Conservation (phyloP, 345 rosid species). For the Aquilaria malaccensis region DNA sequence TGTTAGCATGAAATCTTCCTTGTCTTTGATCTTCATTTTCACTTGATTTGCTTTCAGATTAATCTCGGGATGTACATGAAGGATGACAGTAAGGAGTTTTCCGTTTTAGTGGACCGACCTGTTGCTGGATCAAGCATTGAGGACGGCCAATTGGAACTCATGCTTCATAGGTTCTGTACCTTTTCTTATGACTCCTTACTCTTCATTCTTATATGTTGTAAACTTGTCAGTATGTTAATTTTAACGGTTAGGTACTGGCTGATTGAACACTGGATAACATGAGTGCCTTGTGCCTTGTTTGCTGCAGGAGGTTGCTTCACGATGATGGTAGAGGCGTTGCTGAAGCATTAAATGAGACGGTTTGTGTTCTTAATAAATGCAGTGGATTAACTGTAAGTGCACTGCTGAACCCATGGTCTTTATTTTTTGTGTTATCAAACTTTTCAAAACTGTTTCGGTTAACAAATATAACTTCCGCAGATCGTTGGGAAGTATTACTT, state of each 20-base stretch:
- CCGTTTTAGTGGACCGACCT: slow-evolving; percentile 57
- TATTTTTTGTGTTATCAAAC: neutral
- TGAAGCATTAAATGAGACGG: slow-evolving; percentile 62
- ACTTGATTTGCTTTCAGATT: slow-evolving; percentile 26
- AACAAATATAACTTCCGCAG: slow-evolving; percentile 4
- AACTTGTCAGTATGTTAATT: neutral
- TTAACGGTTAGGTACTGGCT: too few species aligned
- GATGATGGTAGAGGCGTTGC: slow-evolving; percentile 71
- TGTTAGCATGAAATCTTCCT: too few species aligned
- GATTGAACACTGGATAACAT: neutral
- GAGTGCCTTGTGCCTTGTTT: slow-evolving; percentile 2
- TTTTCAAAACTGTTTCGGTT: neutral
- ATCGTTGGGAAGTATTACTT: slow-evolving; percentile 17
- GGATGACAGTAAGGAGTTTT: slow-evolving; percentile 45
- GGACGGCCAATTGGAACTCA: slow-evolving; percentile 66
- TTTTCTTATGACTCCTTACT: neutral
- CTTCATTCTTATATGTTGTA: neutral
- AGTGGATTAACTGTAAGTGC: slow-evolving; percentile 56
- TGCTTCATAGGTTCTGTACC: slow-evolving; percentile 53
- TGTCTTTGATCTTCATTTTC: too few species aligned
- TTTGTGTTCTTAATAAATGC: slow-evolving; percentile 37
- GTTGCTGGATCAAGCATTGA: slow-evolving; percentile 57
- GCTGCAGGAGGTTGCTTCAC: slow-evolving; percentile 46
- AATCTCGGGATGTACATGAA: slow-evolving; percentile 53
- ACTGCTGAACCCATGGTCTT: neutral